Percentiles rank a stretch among this genome's conserved stretches.
Conservation (phyloP, 176 grass and related monocot genomes). For the Carex cristatella region DNA sequence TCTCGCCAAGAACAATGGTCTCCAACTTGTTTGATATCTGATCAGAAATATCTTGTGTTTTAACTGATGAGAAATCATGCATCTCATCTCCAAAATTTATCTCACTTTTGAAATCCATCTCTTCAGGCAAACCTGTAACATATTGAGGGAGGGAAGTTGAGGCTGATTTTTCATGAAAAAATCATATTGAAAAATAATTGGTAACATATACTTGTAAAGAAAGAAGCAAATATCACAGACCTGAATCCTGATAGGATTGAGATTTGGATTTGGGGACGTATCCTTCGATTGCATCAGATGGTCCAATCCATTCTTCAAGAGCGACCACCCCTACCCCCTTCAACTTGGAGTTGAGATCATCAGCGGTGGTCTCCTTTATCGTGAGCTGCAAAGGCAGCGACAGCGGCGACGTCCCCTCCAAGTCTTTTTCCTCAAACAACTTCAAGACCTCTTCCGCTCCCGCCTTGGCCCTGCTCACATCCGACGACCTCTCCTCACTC, state of each 20-base stretch:
- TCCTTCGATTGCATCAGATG: slow-evolving; percentile 63
- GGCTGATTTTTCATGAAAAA: no score
- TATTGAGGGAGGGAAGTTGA: neutral
- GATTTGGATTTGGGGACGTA: slow-evolving; percentile 53
- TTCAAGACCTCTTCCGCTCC: slow-evolving; percentile 31
- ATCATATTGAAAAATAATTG: no score
- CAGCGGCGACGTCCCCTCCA: no score
- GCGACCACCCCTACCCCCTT: slow-evolving; percentile 29
- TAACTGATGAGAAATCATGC: slow-evolving; percentile 26
- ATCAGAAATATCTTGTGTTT: slow-evolving; percentile 35
- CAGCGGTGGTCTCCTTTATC: no score
- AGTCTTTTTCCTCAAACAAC: slow-evolving; percentile 26
- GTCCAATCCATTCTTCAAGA: slow-evolving; percentile 68
- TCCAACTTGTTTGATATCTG: slow-evolving; percentile 52
- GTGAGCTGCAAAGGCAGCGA: no score
- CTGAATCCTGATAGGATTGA: slow-evolving; percentile 1
- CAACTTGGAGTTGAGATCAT: neutral
- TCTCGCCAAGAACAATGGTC: slow-evolving; percentile 34
- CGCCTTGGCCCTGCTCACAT: slow-evolving; percentile 10
- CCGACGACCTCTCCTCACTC: slow-evolving; percentile 26
- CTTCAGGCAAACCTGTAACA: slow-evolving; percentile 36
- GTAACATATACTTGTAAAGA: no score
- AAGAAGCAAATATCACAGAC: neutral
- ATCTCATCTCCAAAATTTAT: slow-evolving; percentile 18
- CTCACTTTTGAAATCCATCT: slow-evolving; percentile 22